Evolutionary conservation across 768 basidiomycete genomes (phyloP).

Genomic region (Kwoniella sp.): DNA sequence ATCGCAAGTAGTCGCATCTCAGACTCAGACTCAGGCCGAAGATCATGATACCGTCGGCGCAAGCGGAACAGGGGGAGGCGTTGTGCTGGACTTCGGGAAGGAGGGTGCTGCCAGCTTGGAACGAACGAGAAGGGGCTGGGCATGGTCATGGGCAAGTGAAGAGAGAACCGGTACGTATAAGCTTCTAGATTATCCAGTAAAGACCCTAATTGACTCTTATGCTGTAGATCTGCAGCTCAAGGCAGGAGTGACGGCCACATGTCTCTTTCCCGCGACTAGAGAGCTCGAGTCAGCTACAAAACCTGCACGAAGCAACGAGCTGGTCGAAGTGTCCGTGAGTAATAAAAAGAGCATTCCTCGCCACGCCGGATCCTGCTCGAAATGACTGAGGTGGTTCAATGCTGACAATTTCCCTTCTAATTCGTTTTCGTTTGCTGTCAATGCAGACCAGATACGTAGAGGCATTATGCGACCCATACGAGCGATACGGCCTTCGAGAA

Average conservation of each 20-base stretch:
- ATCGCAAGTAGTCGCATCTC: neutral
- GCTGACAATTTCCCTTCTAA: too few species aligned
- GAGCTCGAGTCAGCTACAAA: neutral
- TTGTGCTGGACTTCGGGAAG: constrained; percentile 33
- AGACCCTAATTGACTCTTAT: neutral
- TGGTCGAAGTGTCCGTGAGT: constrained; percentile 18
- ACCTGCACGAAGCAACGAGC: neutral
- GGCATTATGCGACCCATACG: constrained; percentile 20
- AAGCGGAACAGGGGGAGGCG: constrained; percentile 16
- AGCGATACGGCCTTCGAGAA: constrained; percentile 20
- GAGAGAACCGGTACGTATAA: constrained; percentile 11
- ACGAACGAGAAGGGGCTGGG: constrained; percentile 21
- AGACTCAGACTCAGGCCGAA: neutral
- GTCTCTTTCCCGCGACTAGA: constrained; percentile 27
- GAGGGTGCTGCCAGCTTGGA: constrained; percentile 31
- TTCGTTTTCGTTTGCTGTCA: too few species aligned
- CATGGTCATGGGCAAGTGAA: constrained; percentile 32
- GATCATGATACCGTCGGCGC: too few species aligned
- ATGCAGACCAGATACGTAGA: constrained; percentile 22
- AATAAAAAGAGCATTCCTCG: neutral
- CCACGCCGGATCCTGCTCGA: too few species aligned
- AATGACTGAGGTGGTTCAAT: too few species aligned
- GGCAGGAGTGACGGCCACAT: constrained; percentile 5
- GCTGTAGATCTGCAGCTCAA: constrained; percentile 11
- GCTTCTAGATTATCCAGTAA: neutral